Evolutionary conservation across 768 basidiomycete species (phyloP), one percentile per base, ranked within the genome.

Genomic region (Russula sp.): DNA sequence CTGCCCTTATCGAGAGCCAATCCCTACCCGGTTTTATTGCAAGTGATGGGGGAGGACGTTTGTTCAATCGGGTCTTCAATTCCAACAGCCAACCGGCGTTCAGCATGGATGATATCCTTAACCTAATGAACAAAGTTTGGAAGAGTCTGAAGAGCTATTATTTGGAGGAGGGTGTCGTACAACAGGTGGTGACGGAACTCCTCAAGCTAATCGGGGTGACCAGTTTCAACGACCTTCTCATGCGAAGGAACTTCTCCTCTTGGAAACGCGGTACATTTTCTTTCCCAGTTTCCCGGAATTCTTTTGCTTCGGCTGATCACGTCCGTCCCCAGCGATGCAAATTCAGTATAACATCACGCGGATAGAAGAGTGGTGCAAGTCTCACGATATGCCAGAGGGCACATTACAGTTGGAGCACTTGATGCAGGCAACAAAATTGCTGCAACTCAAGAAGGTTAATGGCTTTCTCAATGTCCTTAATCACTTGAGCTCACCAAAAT

Each of bases 281-380:
- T 44, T 32, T 13, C 32, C 55, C 44, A 4, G 2, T 5, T 32
- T 49, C 35, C 42, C n/a, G 2, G 44, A 32, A 42, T 61, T 31
- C 34, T 18, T n/a, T 45, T 1, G 13, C 16, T 27, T 45, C 56
- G 48, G 31, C 49, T 65, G 51, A 61, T 31, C n/a, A 35, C 7
- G 14, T 50, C 42, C 20, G 62, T 27, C 59, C 50, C 44, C 66
- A 98, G 97, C 97, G 4, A 98, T 99, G 97, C 97, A 99, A 83
- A 98, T 99, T 62, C 97, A 99, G 73, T 99, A 99, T 75, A 98
- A 98, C 72, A 97, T 98, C 72, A 98, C 95, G 35, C 86, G 91
- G 32, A 90, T 95, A 70, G 93, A 95, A 71, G 95, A 98, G 76
- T 98, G 97, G 97, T 99, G 97, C 80, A 98, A 99, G 77, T 95